Evolutionary conservation across 1,284 basidiomycete species (phyloP), one percentile per base, ranked within the genome.

Genomic region (Trichosporon inkin): DNA sequence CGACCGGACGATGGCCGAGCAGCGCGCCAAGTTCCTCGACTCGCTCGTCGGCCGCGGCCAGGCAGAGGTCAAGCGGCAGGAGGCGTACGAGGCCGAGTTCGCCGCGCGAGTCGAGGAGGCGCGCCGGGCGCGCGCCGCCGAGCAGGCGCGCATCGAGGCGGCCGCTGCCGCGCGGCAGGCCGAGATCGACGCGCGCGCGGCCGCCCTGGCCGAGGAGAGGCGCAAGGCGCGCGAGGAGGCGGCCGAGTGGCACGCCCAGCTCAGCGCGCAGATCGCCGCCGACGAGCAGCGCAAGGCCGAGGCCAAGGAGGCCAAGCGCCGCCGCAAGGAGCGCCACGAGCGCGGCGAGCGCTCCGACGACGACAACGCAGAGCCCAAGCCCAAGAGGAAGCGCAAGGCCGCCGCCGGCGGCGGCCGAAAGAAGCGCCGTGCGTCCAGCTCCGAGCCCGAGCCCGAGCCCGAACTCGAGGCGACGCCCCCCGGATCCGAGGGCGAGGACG

Each of bases 11-110:
- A 83, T 95, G 52, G 91, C 92, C 0, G 88, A 92, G 68, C 89
- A 95, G 68, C 85, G 93, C 59, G 83, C 86, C 44, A 88, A 88
- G 72, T 96, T 95, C 69, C 90, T 92, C 24, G 88, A 91, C 61
- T 87, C 84, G 71, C 85, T 96, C 80, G 76, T 94, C 54, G 82
- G 88, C 56, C 85, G 85, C 57, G 87, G 85, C 1, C 89, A 90
- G 13, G 89, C 90, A 53, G 88, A 92, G 69, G 79, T 92, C 34
- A 77, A 82, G 6, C 79, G 82, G 28, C 93, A 97, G 73, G 80
- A 83, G 61, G 84, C 85, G 60, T 86, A 86, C 71, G 92, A 96
- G 75, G 80, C 79, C 1, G 87, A 90, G 67, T 82, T 84, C 1
- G 83, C 87, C 57, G 87, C 88, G 10, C 85, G 84, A 68, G 81